Evolutionary conservation across 2,329 filamentous ascomycete species (phyloP), one percentile per base, ranked within the genome.

Genomic region (Lecanosticta acicola): DNA sequence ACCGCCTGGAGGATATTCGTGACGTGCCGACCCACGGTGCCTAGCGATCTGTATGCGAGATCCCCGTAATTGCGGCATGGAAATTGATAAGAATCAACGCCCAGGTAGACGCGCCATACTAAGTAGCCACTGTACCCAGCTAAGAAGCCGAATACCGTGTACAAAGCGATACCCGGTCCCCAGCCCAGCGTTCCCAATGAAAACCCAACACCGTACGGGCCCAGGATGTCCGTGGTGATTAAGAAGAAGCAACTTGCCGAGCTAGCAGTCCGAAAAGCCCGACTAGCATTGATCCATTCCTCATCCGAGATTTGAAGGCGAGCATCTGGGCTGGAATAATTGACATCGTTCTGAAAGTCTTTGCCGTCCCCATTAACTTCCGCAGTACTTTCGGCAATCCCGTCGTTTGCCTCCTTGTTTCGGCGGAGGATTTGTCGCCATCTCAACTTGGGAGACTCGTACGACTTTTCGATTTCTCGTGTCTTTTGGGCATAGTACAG

Each of bases 31-130:
- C 65, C 64, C 44, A 51, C 59, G 2, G 55, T 45, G 7, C 69
- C 69, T 32, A 64, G 66, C 17, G 70, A 59, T 18, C 69, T 60
- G 51, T 67, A 71, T 1, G 63, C 67, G 9, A 71, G 59, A 50
- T 71, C 69, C 16, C 69, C 67, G 45, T 68, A 72, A 14, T 64
- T 68, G 38, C 63, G 64, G 36, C 69, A 55, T 1, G 70, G 70
- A 45, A 67, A 71, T 21, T 64, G 54, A 24, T 55, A 60, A 3
- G 62, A 66, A 53, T 72, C 70, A 20, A 71, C 56, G 5, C 61
- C 63, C 10, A 71, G 56, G 50, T 66, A 72, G 39, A 65, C 59
- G 18, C 62, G 57, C 66, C 54, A 62, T 34, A 59, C 41, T 4
- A 57, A 49, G 29, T 53, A 56, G 24, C 54, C 57, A 10, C 44